Percentiles rank a stretch among this genome's conserved stretches.
Conservation (phyloP, 2,329 filamentous ascomycete genomes). For the Talaromyces pinophilus region DNA sequence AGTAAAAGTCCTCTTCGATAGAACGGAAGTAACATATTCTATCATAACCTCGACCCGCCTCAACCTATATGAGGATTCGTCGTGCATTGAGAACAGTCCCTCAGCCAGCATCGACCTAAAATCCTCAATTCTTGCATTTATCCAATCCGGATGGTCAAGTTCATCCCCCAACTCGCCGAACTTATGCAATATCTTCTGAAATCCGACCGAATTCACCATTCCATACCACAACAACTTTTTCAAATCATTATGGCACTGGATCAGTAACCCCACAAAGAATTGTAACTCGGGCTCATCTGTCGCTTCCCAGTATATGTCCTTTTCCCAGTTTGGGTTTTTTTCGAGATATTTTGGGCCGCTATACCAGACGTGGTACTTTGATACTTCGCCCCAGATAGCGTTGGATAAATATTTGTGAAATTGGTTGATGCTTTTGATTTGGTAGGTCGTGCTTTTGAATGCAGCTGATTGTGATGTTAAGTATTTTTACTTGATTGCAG, state of each 20-base stretch:
- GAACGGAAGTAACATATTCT: background rate
- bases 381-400: background rate
- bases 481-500: background rate
- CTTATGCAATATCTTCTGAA: background rate
- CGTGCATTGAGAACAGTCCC: background rate
- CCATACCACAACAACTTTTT: background rate
- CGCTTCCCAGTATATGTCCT: background rate
- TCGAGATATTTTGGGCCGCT: background rate
- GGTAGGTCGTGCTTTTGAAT: background rate
- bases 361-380: background rate
- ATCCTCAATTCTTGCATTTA: background rate
- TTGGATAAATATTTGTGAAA: background rate
- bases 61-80: background rate
- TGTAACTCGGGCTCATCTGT: background rate
- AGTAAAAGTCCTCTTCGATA: background rate
- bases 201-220: background rate
- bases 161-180: background rate
- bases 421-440: background rate
- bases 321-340: background rate
- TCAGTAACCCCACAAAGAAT: background rate
- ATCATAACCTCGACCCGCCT: background rate
- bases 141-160: background rate
- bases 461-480: background rate
- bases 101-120: background rate
- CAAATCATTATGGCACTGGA: background rate